These are phyloP conservation scores for Viola odorata DNA, from an alignment of 345 rosid species.

Conservation along the genomic window DNA sequence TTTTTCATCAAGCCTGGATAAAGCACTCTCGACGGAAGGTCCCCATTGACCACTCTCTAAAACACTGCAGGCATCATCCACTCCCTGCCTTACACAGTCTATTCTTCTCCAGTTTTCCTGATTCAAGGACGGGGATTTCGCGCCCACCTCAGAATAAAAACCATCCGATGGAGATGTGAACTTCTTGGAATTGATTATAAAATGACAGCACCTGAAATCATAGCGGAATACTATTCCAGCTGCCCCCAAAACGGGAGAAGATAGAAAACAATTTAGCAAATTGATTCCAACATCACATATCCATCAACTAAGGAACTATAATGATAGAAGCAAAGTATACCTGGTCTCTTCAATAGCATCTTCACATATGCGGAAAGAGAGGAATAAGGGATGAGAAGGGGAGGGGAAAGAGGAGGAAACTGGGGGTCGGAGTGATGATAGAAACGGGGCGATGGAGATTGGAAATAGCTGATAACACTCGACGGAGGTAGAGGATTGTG, in stretches of 20 bases:
- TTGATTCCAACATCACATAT: neutral
- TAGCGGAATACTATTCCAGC: conserved; percentile 31
- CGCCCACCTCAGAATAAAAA: conserved; percentile 22
- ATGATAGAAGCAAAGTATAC: conserved; percentile 3
- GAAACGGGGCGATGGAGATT: too few species aligned
- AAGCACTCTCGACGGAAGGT: conserved; percentile 48
- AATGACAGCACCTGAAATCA: conserved; percentile 14
- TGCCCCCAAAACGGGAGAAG: neutral
- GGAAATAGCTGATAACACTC: too few species aligned
- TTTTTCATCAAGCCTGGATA: conserved; percentile 41
- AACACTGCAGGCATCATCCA: conserved; percentile 49
- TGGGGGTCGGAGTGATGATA: too few species aligned
- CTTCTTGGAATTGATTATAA: conserved; percentile 22
- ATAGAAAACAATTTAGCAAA: neutral
- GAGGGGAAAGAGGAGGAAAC: too few species aligned
- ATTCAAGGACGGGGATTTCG: conserved; percentile 20
- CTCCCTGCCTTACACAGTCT: conserved; percentile 29
- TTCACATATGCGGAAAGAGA: neutral
- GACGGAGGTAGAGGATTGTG: too few species aligned
- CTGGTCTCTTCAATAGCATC: conserved; percentile 17
- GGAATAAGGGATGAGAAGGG: too few species aligned
- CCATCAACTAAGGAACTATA: neutral
- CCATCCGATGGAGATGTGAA: conserved; percentile 34
- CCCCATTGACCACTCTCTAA: conserved; percentile 74
- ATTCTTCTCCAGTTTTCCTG: conserved; percentile 30